phyloP scores from a whole-genome alignment of 306 rosid genomes.

The Quercus alba region DNA sequence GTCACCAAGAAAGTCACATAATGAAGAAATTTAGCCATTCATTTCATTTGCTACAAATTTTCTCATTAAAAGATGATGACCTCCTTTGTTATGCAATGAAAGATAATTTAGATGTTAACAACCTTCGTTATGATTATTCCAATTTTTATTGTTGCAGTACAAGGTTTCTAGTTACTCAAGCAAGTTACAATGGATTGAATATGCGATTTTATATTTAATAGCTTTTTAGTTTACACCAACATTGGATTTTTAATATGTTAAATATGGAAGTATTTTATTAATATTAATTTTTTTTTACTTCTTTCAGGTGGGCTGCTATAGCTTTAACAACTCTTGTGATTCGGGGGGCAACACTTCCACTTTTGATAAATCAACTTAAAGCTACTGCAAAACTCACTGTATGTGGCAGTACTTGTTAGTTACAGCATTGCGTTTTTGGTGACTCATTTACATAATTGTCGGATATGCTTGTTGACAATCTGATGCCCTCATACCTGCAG shows the following conservation, averaged over 20 bases:
- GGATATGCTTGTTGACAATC: not conserved
- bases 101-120: not conserved
- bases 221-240: not conserved
- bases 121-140: not conserved
- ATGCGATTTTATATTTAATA: slow-evolving; percentile 6
- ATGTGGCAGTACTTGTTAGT: slow-evolving; percentile 34
- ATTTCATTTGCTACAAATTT: not conserved
- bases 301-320: slow-evolving; percentile 86
- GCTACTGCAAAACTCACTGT: slow-evolving; percentile 75
- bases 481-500: not conserved
- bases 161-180: not conserved
- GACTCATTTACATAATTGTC: not conserved
- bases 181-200: not conserved
- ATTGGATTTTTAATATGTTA: slow-evolving; percentile 17
- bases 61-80: not conserved
- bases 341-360: slow-evolving; percentile 64
- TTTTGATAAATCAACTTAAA: slow-evolving; percentile 73
- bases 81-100: not conserved
- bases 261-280: slow-evolving; percentile 5
- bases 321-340: slow-evolving; percentile 63
- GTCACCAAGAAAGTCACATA: not conserved
- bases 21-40: not conserved
- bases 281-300: not conserved
- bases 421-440: not conserved
- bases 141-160: not conserved